Base-by-base conservation (phyloP, 78 protist species). In the Dictyostelium brefeldianum region DNA sequence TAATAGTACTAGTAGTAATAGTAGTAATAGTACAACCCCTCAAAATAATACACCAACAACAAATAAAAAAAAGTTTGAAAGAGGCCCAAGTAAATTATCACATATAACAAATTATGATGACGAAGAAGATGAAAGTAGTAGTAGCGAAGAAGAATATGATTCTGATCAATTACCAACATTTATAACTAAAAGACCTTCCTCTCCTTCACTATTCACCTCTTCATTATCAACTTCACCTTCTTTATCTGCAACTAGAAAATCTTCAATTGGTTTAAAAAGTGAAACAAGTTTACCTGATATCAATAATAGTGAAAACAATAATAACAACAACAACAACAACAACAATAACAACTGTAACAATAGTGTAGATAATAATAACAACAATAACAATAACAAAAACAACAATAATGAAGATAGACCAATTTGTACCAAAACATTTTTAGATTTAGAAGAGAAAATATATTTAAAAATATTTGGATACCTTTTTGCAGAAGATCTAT, bases 71-170 rank as follows among this genome's bases (percentile, higher is more conserved):
- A 54, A 14, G 36, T 53, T 54, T 17, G 57, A 15, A 29, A 78
- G 54, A 20, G 18, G 14, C 3, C 65, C 65, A 4, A 46, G 70
- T 18, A 74, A 43, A 36, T 59, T 56, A 43, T 27, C 71, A 46
- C 41, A 65, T 14, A 31, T 20, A 8, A 59, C 75, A 11, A 56
- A 47, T 46, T 12, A 36, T 25, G 3, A 20, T 12, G 65, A 56
- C 12, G 65, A 48, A 22, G 69, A 53, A 3, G 85, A 80, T 78
- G 83, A 78, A 54, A 53, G 70, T 31, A 80, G 85, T 46, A 80
- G 85, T 20, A 80, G 85, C 46, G 85, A 80, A 22, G 85, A 80
- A 17, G 85, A 80, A 10, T 80, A 59, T 22, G 85, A 80, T 50
- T 15, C 25, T 7, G 6, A 75, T 3, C 64, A 54, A 6, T 5